These are phyloP conservation scores for Guillardia theta DNA, from an alignment of 78 protist species.

Conservation along the genomic window DNA sequence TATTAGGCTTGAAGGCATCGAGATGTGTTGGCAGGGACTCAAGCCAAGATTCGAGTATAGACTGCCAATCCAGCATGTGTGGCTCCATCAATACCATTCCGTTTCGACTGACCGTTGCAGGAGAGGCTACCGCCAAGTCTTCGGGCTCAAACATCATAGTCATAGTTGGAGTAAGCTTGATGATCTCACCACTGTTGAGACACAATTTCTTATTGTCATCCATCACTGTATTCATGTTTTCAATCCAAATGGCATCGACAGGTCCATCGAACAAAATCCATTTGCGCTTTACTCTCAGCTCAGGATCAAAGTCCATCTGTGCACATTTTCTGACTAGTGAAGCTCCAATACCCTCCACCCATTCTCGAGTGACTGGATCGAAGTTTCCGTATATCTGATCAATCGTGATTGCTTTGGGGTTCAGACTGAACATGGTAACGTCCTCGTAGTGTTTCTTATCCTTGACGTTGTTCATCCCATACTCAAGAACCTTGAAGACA, in stretches of 20 bases:
- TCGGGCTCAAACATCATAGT: slow-evolving; percentile 81
- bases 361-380: slow-evolving; percentile 62
- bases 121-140: slow-evolving; percentile 83
- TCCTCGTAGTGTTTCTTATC: background rate
- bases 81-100: slow-evolving; percentile 84
- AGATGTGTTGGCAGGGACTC: background rate
- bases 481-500: slow-evolving; percentile 36
- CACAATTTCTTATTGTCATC: slow-evolving; percentile 93
- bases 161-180: slow-evolving; percentile 63
- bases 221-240: slow-evolving; percentile 88
- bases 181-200: slow-evolving; percentile 78
- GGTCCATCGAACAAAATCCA: slow-evolving; percentile 89
- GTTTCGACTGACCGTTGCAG: slow-evolving; percentile 85
- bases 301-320: slow-evolving; percentile 59
- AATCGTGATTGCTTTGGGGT: slow-evolving; percentile 68
- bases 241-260: slow-evolving; percentile 93
- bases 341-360: slow-evolving; percentile 78
- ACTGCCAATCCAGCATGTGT: slow-evolving; percentile 60
- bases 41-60: slow-evolving; percentile 55
- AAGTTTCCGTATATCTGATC: slow-evolving; percentile 75
- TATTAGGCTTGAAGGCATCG: background rate
- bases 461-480: slow-evolving; percentile 21
- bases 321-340: background rate
- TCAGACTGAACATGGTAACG: slow-evolving; percentile 41
- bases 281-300: slow-evolving; percentile 11